Base-by-base conservation (phyloP, 768 basidiomycete genomes). In the Pulveroboletus sp. region DNA sequence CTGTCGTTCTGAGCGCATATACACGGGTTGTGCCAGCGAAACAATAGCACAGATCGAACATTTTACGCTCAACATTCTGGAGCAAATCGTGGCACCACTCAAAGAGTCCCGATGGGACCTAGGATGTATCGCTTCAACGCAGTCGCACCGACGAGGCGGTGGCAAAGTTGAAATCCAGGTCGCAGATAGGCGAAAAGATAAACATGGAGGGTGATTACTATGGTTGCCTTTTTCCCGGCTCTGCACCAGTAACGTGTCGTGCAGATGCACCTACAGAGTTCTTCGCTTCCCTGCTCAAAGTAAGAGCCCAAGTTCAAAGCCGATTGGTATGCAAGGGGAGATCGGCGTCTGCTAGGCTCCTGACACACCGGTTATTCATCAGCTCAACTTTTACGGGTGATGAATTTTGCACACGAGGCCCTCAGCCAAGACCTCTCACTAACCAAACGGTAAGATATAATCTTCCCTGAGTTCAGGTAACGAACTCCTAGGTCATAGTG, bases 391-490 rank as follows among this genome's bases (percentile, higher is more conserved):
- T 74, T 90, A 56, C 76, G 73, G 26, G 76, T 89, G 4, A 69
- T 87, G 41, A 80, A 89, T 55, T 63, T 82, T 40, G 76, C 81
- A n/a, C 85, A 92, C 57, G 83, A 84, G 56, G 84, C 84, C 1
- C 63, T 89, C 6, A 50, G 75, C 1, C 69, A 73, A 17, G 74
- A 71, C 14, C 65, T 81, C 11, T 78, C 87, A 1, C 65, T 74
- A 8, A 88, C 86, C 13, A 88, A 89, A 69, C 70, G 85, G 83
- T 82, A 54, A 35, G 55, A n/a, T 9, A 18, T n/a, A 26, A 24
- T 36, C 26, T 47, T 38, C 17, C 18, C 5, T 47, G 49, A 46
- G 47, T 50, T 52, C 57, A 47, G 40, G 35, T 56, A 39, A 39
- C 35, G 8, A 42, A 54, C 37, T 15, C 13, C 10, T 38, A 24